Conservation (phyloP, 164 flowering plant species). For the Chloranthus sessilifolius region DNA sequence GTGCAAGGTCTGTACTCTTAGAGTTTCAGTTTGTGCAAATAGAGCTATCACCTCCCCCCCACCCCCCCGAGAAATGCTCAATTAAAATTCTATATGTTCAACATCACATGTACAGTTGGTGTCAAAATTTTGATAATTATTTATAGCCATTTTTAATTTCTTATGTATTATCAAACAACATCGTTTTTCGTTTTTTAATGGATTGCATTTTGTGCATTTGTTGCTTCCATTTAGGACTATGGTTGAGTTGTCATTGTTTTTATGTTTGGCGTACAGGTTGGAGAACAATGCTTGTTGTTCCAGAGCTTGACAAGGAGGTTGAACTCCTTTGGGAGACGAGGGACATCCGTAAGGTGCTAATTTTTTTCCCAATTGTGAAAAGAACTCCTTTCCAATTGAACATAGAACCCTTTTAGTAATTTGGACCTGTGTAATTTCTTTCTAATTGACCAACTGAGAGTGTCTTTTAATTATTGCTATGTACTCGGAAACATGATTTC, state of each 20-base stretch:
- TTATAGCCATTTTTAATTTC: no score
- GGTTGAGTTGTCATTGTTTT: not conserved
- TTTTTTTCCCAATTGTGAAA: not conserved
- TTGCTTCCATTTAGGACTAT: not conserved
- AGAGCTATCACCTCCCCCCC: no score
- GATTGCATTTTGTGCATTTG: not conserved
- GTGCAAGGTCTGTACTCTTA: no score
- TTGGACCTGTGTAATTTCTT: not conserved
- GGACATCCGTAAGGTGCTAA: slow-evolving; percentile 67
- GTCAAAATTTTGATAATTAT: no score
- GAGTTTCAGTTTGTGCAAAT: no score
- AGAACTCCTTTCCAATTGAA: not conserved
- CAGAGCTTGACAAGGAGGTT: slow-evolving; percentile 95
- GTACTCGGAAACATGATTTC: no score
- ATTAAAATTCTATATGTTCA: no score
- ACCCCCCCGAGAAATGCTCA: no score
- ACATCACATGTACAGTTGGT: no score
- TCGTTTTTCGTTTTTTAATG: not conserved
- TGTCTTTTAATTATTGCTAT: no score
- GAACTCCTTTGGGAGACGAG: slow-evolving; percentile 65
- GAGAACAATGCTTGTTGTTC: slow-evolving; percentile 99
- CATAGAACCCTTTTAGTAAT: not conserved
- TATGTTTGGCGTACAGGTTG: slow-evolving; percentile 86
- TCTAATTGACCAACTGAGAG: no score
- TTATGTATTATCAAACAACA: no score